Percentiles rank a stretch among this genome's conserved stretches.
phyloP scores from a whole-genome alignment of 768 basidiomycete species.

The Daedalea quercina region DNA sequence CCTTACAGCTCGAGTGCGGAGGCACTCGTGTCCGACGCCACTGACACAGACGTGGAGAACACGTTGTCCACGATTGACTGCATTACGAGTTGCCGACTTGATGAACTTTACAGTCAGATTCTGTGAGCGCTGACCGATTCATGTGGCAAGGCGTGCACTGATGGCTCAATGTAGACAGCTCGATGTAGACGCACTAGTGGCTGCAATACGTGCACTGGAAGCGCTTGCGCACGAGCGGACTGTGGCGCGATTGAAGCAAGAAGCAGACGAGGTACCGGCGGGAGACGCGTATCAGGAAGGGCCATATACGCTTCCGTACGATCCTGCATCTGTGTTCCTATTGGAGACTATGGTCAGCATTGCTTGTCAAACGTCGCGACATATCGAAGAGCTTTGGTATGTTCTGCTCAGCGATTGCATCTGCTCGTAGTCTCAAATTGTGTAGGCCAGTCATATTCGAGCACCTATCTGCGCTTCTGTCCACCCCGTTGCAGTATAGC shows the following conservation, averaged over 20 bases:
- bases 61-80: slow-evolving; percentile 95
- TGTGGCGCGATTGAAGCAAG: slow-evolving; percentile 67
- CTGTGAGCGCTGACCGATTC: slow-evolving; percentile 49
- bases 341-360: slow-evolving; percentile 94
- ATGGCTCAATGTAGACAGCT: slow-evolving; percentile 50
- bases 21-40: slow-evolving; percentile 78
- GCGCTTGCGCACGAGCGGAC: slow-evolving; percentile 88
- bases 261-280: slow-evolving; percentile 48
- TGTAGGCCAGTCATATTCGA: slow-evolving; percentile 91
- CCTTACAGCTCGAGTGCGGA: slow-evolving; percentile 79
- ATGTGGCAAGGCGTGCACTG: not conserved
- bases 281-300: slow-evolving; percentile 31
- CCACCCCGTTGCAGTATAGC: slow-evolving; percentile 75
- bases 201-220: slow-evolving; percentile 81
- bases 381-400: slow-evolving; percentile 87
- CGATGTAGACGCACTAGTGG: slow-evolving; percentile 70
- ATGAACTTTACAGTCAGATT: slow-evolving; percentile 91
- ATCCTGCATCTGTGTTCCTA: slow-evolving; percentile 92
- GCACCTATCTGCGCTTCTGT: slow-evolving; percentile 78
- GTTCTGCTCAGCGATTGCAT: slow-evolving; percentile 16
- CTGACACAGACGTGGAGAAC: slow-evolving; percentile 86
- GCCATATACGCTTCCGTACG: slow-evolving; percentile 70
- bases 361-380: slow-evolving; percentile 63
- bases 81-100: slow-evolving; percentile 86
- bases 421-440: not conserved